Evolutionary conservation across 306 rosid species (phyloP), one percentile per base, ranked within the genome.

Genomic region (Coriaria nepalensis): DNA sequence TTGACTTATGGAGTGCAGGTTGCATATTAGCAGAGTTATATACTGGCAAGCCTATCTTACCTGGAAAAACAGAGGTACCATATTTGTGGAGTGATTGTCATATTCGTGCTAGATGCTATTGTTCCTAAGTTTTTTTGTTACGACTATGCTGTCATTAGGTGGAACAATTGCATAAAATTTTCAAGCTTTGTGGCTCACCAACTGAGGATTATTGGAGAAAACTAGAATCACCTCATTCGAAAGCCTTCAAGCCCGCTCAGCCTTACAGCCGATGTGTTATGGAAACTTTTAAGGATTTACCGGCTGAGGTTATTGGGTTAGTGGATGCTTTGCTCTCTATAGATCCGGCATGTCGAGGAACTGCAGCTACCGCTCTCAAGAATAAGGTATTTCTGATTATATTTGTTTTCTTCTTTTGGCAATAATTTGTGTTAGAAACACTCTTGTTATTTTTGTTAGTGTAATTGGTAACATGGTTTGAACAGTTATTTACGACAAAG

Each of bases 61-160:
- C 86, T 1, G 94, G 92, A 56, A 84, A 80, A 75, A 84, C 94
- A 1, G 94, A 84, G 94, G 94, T 84, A 61, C 59, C n/a, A 13
- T 53, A 36, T 50, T 20, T 20, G 29, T 77, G 62, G 29, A 20
- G 29, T 20, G 29, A 20, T 20, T 20, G 29, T 20, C 3, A 20
- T 20, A 20, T 1, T 20, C 29, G 3, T 20, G 29, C 29, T 20
- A 20, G 29, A 20, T 20, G 29, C 29, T 20, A 20, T 20, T 20
- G 29, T 20, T 20, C 29, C 29, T 20, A 20, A 20, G 29, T 20
- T 20, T 20, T 20, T 20, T 20, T 20, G 29, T 20, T 20, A 20
- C 29, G 3, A 20, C 29, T 20, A 20, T 20, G 29, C 3, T 20
- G 29, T 20, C 29, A 20, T 20, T 53, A 84, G 94, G 87, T 84